Percentiles rank a stretch among this genome's conserved stretches.
phyloP scores from a whole-genome alignment of 2,329 filamentous ascomycete species.

The Nigrospora oryzae region DNA sequence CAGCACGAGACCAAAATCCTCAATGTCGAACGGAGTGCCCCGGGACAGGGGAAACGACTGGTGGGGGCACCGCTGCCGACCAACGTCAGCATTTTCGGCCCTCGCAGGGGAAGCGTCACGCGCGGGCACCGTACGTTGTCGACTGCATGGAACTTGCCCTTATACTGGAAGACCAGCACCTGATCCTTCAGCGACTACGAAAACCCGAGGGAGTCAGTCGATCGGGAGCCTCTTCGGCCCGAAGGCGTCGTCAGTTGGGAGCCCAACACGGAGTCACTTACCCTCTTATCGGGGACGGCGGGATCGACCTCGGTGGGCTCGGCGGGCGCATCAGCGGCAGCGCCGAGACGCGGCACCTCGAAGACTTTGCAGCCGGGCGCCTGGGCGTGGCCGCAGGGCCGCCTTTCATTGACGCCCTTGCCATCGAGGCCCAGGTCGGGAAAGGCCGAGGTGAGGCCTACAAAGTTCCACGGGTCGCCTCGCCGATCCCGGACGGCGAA shows the following conservation, averaged over 20 bases:
- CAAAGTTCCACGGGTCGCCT: slow-evolving; percentile 39
- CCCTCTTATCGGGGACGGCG: slow-evolving; percentile 5
- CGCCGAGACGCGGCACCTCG: slow-evolving; percentile 31
- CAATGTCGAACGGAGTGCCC: slow-evolving; percentile 59
- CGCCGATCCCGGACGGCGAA: slow-evolving; percentile 1
- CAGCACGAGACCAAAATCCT: slow-evolving; percentile 59
- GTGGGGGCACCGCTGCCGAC: slow-evolving; percentile 54
- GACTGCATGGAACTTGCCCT: slow-evolving; percentile 55
- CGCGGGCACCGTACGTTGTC: slow-evolving; percentile 47
- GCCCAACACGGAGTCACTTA: too few species aligned
- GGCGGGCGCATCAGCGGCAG: slow-evolving; percentile 25
- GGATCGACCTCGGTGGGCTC: slow-evolving; percentile 22
- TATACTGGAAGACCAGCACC: slow-evolving; percentile 57
- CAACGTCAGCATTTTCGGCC: not conserved
- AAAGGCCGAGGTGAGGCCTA: slow-evolving; percentile 45
- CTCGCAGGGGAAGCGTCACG: not conserved
- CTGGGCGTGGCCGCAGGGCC: slow-evolving; percentile 29
- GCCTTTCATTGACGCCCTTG: slow-evolving; percentile 25
- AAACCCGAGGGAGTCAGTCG: slow-evolving; percentile 8
- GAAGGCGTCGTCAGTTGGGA: too few species aligned
- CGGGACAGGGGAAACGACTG: slow-evolving; percentile 57
- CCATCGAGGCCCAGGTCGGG: slow-evolving; percentile 38
- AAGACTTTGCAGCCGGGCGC: slow-evolving; percentile 52
- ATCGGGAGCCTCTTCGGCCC: too few species aligned
- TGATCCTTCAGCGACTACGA: slow-evolving; percentile 39